Percentiles rank a stretch among this genome's conserved stretches.
These are phyloP conservation scores for Dryadomyces sulphureus DNA, from an alignment of 2,329 filamentous ascomycete species.

Conservation along the genomic window DNA sequence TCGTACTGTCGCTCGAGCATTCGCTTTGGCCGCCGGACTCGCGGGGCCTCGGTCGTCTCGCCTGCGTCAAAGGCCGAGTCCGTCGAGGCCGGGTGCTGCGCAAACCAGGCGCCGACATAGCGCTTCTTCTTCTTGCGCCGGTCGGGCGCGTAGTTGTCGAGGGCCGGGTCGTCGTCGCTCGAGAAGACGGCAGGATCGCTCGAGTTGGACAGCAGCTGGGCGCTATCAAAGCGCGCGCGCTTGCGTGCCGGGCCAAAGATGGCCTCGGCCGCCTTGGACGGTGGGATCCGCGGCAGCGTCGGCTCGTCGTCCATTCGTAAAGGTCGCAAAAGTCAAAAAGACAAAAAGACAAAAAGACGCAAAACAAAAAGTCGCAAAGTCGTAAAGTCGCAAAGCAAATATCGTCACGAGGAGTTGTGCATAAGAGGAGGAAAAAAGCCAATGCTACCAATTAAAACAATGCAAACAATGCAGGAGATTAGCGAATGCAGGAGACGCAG, in stretches of 20 bases:
- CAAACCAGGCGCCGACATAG: constrained; percentile 54
- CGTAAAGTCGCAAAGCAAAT: too few species aligned
- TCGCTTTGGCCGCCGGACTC: constrained; percentile 26
- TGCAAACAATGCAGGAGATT: too few species aligned
- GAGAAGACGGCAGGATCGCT: constrained; percentile 61
- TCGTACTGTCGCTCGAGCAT: constrained; percentile 45
- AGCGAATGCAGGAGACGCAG: too few species aligned
- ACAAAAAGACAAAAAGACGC: constrained; percentile 6
- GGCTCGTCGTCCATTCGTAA: constrained; percentile 10
- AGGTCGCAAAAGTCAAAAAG: not conserved
- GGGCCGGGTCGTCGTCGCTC: constrained; percentile 53
- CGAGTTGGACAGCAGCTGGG: constrained; percentile 37
- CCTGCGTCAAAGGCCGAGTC: constrained; percentile 9
- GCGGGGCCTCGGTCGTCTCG: not conserved
- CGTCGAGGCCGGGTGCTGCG: constrained; percentile 25
- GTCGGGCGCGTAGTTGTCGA: constrained; percentile 43
- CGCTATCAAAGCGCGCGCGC: constrained; percentile 4
- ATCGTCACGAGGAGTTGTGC: too few species aligned
- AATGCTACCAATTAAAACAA: too few species aligned
- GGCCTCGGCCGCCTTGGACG: constrained; percentile 7
- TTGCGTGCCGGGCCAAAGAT: constrained; percentile 9
- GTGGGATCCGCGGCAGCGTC: constrained; percentile 9
- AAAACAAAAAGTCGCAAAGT: too few species aligned
- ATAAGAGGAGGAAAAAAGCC: too few species aligned
- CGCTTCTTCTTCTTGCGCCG: constrained; percentile 43